A percentile compares a stretch with the other conserved stretches of the same genome.
These are phyloP conservation scores for Groenewaldozyma tartarivorans DNA, from an alignment of 805 yeast genomes.

Conservation along the genomic window DNA sequence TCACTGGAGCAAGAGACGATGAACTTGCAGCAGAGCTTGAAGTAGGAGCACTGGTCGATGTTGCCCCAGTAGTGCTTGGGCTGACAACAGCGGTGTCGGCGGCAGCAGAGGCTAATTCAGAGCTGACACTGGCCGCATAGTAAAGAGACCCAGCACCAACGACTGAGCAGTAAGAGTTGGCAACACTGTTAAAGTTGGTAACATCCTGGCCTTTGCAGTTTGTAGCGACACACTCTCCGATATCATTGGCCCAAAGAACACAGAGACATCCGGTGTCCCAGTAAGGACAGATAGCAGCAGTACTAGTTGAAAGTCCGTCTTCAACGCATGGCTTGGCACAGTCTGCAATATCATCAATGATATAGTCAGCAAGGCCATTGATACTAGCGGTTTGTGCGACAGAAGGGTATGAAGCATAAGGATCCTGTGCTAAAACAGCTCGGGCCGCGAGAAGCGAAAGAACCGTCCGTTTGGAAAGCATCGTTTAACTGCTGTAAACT, in stretches of 20 bases:
- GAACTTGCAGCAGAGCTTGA: neutral
- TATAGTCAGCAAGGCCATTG: constrained; percentile 42
- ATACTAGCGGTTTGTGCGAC: constrained; percentile 39
- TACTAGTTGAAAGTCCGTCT: constrained; percentile 28
- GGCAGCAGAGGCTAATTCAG: neutral
- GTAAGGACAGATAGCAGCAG: too few relatives aligned
- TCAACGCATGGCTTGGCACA: constrained; percentile 38
- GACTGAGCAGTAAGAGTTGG: too few relatives aligned
- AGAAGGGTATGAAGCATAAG: too few relatives aligned
- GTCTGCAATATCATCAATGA: constrained; percentile 29
- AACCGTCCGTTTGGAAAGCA: too few relatives aligned
- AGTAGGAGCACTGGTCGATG: neutral
- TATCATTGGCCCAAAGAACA: neutral
- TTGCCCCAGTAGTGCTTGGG: neutral
- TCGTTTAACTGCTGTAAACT: too few relatives aligned
- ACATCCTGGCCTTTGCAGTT: too few relatives aligned
- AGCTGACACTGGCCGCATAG: neutral
- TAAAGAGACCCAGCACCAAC: too few relatives aligned
- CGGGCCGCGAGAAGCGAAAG: too few relatives aligned
- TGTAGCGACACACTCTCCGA: neutral
- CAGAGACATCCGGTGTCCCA: constrained; percentile 1
- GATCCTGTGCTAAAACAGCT: too few relatives aligned
- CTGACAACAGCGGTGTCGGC: neutral
- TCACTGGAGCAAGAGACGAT: neutral
- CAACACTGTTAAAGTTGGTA: too few relatives aligned